Percentiles rank a stretch among this genome's conserved stretches.
These are phyloP conservation scores for Przewalskia tangutica DNA, from an alignment of 257 asterid species.

Conservation along the genomic window DNA sequence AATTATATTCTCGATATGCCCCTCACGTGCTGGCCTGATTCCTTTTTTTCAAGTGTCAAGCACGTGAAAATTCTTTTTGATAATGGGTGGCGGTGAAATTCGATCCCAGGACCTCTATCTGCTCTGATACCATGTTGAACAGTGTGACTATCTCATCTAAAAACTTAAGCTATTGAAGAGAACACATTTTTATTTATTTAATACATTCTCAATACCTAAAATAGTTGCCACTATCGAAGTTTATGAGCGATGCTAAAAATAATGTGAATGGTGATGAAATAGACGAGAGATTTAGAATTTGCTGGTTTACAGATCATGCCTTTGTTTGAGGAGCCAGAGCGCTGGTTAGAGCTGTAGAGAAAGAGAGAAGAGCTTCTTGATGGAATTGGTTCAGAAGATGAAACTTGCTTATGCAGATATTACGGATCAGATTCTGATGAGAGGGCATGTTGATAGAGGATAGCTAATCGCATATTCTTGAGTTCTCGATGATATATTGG, in stretches of 20 bases:
- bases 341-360: constrained; percentile 37
- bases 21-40: too few relatives aligned
- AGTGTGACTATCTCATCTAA: too few relatives aligned
- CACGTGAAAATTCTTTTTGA: too few relatives aligned
- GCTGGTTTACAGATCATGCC: constrained; percentile 40
- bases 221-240: not conserved
- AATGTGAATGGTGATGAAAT: not conserved
- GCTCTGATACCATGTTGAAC: too few relatives aligned
- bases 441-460: constrained; percentile 19
- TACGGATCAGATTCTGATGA: constrained; percentile 19
- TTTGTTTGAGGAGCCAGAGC: constrained; percentile 42
- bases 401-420: constrained; percentile 12
- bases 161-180: too few relatives aligned
- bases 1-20: too few relatives aligned
- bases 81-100: too few relatives aligned
- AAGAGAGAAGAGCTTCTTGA: constrained; percentile 32
- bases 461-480: not conserved
- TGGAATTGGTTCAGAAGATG: constrained; percentile 18
- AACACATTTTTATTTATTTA: too few relatives aligned
- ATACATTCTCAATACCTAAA: too few relatives aligned
- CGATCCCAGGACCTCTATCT: too few relatives aligned
- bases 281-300: not conserved
- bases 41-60: too few relatives aligned
- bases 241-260: not conserved
- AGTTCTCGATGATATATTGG: not conserved